A percentile compares a stretch with the other conserved stretches of the same genome.
Evolutionary conservation across 202 grass and related monocot genomes (phyloP).

Genomic region (Carex arenaria): DNA sequence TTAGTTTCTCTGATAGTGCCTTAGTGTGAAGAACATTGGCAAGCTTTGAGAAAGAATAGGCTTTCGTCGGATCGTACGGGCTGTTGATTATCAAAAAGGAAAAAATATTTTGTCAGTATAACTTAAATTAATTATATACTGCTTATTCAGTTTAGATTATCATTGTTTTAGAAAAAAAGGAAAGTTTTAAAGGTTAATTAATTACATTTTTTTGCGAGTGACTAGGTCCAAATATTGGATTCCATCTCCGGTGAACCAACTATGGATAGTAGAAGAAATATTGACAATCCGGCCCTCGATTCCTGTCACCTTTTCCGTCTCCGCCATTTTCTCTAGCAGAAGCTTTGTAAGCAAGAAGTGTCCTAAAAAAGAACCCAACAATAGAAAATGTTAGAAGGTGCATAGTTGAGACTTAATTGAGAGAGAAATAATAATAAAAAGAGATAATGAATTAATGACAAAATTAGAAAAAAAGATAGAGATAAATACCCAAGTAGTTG

Average conservation of each 20-base stretch:
- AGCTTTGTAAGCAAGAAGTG: constrained; percentile 84
- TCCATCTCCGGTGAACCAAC: constrained; percentile 80
- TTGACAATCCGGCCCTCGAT: constrained; percentile 82
- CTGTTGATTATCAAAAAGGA: constrained; percentile 27
- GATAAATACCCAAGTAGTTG: constrained; percentile 59
- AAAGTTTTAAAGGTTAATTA: constrained; percentile 1
- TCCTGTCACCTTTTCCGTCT: constrained; percentile 54
- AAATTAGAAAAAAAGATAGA: neutral
- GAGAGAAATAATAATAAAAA: no score
- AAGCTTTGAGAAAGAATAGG: constrained; percentile 94
- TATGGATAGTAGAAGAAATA: constrained; percentile 80
- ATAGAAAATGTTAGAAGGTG: neutral
- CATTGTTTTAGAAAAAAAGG: constrained; percentile 4
- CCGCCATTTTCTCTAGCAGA: constrained; percentile 65
- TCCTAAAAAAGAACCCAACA: constrained; percentile 25
- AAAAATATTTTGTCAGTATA: neutral
- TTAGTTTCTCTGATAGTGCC: constrained; percentile 49
- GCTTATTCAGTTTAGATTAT: neutral
- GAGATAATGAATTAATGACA: neutral
- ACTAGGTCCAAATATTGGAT: constrained; percentile 69
- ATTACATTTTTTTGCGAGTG: constrained; percentile 62
- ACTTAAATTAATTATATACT: neutral
- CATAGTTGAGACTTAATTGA: neutral
- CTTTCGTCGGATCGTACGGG: constrained; percentile 75
- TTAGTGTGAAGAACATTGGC: constrained; percentile 90